Conservation (phyloP, 805 yeast species). For the Cyberlindnera americana region DNA sequence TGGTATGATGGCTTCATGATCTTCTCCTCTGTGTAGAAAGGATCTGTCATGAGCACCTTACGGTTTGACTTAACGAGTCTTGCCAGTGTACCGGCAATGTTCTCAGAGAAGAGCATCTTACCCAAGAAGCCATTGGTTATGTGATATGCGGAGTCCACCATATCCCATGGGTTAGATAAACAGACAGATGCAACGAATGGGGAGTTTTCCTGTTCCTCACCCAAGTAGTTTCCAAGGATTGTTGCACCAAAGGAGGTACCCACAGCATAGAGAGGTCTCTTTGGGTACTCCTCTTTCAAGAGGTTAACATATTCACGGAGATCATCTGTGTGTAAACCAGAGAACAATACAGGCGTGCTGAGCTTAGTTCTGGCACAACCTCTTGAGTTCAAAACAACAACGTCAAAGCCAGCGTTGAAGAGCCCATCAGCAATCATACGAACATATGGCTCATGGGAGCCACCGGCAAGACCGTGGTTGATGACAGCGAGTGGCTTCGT, state of each 20-base stretch:
- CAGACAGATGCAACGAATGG: constrained; percentile 56
- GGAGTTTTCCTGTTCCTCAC: constrained; percentile 55
- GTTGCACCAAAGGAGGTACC: constrained; percentile 78
- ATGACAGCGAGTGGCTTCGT: constrained; percentile 56
- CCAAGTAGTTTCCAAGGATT: constrained; percentile 61
- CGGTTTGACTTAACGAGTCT: constrained; percentile 44
- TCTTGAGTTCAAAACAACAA: constrained; percentile 62
- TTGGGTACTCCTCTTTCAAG: constrained; percentile 50
- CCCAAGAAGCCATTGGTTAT: constrained; percentile 39
- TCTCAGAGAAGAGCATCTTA: constrained; percentile 37
- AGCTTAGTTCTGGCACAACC: constrained; percentile 77
- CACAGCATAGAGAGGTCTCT: constrained; percentile 58
- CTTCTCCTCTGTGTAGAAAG: constrained; percentile 32
- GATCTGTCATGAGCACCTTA: constrained; percentile 31
- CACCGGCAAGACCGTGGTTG: constrained; percentile 75
- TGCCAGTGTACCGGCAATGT: constrained; percentile 38
- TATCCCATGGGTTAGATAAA: constrained; percentile 73
- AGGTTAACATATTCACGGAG: constrained; percentile 53
- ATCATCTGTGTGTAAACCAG: constrained; percentile 69
- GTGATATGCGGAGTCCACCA: constrained; percentile 49
- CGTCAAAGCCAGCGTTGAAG: constrained; percentile 46
- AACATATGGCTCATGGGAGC: constrained; percentile 72
- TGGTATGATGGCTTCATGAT: constrained; percentile 35
- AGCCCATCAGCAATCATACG: constrained; percentile 49
- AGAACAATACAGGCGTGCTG: constrained; percentile 62